These are phyloP conservation scores for Chrysoporthe puriensis DNA, from an alignment of 2,329 filamentous ascomycete genomes.

Conservation along the genomic window DNA sequence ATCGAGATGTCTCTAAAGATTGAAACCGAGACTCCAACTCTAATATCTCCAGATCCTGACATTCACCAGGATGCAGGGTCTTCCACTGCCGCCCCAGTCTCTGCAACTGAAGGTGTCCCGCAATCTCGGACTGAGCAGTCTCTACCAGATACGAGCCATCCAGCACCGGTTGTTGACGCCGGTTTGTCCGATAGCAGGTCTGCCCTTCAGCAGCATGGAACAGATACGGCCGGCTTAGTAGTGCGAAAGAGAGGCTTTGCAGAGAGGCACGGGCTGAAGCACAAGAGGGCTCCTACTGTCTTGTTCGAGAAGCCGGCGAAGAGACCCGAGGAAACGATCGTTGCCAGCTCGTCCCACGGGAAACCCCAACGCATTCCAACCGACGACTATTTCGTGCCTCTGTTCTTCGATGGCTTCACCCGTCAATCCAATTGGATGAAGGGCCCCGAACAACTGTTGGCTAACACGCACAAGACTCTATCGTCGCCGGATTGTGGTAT, in stretches of 20 bases:
- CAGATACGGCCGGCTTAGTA: neutral
- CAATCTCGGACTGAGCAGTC: conserved; percentile 8
- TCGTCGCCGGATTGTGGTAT: conserved; percentile 84
- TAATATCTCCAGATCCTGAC: neutral
- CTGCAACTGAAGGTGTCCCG: neutral
- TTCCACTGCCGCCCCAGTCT: neutral
- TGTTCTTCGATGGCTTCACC: conserved; percentile 63
- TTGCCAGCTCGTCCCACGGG: conserved; percentile 45
- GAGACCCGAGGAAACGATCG: conserved; percentile 52
- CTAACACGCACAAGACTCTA: conserved; percentile 85
- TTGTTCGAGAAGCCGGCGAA: conserved; percentile 73
- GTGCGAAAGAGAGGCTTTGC: conserved; percentile 20
- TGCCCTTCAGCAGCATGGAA: conserved; percentile 5
- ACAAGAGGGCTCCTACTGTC: conserved; percentile 72
- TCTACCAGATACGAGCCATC: neutral
- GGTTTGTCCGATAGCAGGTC: neutral
- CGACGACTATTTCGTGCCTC: conserved; percentile 67
- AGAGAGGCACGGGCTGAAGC: conserved; percentile 36
- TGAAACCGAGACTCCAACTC: neutral
- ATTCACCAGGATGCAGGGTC: neutral
- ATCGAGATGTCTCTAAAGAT: neutral
- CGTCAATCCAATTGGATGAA: conserved; percentile 63
- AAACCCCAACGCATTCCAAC: conserved; percentile 41
- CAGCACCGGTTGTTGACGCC: conserved; percentile 6
- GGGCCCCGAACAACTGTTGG: conserved; percentile 71